These are phyloP conservation scores for Ballota nigra DNA, from an alignment of 257 asterid genomes.

Conservation along the genomic window DNA sequence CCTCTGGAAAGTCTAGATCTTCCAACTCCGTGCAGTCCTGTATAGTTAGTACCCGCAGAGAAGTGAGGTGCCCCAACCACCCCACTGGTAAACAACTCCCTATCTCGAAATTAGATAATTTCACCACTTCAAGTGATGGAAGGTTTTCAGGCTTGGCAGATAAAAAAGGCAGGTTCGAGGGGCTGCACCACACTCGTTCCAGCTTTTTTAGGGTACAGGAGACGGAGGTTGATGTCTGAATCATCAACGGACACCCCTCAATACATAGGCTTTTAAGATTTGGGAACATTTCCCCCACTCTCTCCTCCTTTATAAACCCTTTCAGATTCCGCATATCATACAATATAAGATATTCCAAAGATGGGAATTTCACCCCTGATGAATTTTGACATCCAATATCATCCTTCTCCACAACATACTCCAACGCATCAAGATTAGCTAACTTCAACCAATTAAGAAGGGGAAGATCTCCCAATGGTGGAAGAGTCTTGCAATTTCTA, in stretches of 20 bases:
- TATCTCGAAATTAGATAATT: not conserved
- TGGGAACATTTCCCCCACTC: not conserved
- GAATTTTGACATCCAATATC: too few relatives aligned
- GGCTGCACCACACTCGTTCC: not conserved
- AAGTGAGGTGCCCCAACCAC: not conserved
- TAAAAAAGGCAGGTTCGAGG: not conserved
- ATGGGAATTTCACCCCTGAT: not conserved
- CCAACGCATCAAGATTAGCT: not conserved
- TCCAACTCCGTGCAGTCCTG: not conserved
- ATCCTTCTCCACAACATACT: not conserved
- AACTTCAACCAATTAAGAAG: not conserved
- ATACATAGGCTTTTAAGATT: not conserved
- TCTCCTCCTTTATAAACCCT: not conserved
- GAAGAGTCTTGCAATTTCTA: not conserved
- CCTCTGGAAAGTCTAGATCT: not conserved
- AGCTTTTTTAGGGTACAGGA: not conserved
- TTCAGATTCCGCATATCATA: not conserved
- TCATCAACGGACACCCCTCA: not conserved
- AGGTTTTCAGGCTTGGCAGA: not conserved
- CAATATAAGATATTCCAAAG: not conserved
- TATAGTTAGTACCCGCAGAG: not conserved
- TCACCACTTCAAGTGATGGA: not conserved
- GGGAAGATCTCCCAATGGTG: not conserved
- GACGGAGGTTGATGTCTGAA: too few relatives aligned
- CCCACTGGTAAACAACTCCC: not conserved